These are phyloP conservation scores for Raddia guianensis DNA, from an alignment of 176 grass and related monocot species.

Conservation along the genomic window DNA sequence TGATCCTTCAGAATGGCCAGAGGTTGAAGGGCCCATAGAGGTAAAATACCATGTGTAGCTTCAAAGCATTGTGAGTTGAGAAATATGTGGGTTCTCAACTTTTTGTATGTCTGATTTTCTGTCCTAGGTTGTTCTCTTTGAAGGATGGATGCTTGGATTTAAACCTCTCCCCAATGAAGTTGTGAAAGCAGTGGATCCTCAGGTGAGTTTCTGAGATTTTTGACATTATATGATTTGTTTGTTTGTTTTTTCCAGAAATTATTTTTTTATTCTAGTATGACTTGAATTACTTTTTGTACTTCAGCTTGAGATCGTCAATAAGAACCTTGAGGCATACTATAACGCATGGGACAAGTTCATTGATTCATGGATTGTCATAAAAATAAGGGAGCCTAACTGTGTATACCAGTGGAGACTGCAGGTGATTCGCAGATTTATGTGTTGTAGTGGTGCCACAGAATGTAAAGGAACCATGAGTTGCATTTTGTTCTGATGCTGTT, in stretches of 20 bases:
- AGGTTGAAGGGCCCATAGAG: constrained; percentile 89
- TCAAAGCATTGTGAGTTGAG: constrained; percentile 9
- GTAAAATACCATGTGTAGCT: constrained; percentile 45
- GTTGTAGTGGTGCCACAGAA: constrained; percentile 4
- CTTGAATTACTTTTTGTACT: constrained; percentile 21
- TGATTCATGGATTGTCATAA: constrained; percentile 94
- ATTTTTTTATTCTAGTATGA: constrained; percentile 14
- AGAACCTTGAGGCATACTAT: constrained; percentile 85
- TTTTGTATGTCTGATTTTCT: constrained; percentile 34
- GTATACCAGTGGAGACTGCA: constrained; percentile 93
- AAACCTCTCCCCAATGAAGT: constrained; percentile 89
- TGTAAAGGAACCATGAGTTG: constrained; percentile 7
- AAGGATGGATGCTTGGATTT: constrained; percentile 99
- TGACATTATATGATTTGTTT: constrained; percentile 25
- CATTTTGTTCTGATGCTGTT: constrained; percentile 28
- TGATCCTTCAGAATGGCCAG: constrained; percentile 86
- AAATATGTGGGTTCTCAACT: constrained; percentile 27
- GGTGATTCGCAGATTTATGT: constrained; percentile 53
- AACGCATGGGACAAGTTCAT: constrained; percentile 96
- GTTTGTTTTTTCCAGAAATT: background rate
- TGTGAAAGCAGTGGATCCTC: constrained; percentile 84
- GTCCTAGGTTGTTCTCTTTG: constrained; percentile 88
- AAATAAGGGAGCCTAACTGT: constrained; percentile 87
- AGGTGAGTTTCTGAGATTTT: constrained; percentile 48
- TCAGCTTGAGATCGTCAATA: constrained; percentile 91